A percentile compares a stretch with the other conserved stretches of the same genome.
These are phyloP conservation scores for Camelina neglecta DNA, from an alignment of 345 rosid genomes.

Conservation along the genomic window DNA sequence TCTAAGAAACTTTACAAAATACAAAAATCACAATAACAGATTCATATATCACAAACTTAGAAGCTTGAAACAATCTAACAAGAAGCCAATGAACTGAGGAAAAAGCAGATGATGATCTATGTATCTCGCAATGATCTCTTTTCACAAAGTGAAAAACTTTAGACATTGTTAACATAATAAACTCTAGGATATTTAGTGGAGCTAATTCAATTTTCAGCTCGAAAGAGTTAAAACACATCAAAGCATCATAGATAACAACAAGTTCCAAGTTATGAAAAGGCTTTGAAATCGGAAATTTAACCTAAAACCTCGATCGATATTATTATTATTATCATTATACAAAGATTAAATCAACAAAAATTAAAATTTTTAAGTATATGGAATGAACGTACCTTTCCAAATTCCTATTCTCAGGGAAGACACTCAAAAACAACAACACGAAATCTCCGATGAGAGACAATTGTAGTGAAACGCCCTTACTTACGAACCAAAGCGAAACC, in stretches of 20 bases:
- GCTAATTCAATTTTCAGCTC: neutral
- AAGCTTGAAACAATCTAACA: neutral
- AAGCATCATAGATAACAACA: neutral
- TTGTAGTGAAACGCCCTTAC: neutral
- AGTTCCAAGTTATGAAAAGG: neutral
- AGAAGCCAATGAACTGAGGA: neutral
- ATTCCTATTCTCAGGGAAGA: neutral
- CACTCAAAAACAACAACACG: neutral
- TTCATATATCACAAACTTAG: neutral
- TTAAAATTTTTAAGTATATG: neutral
- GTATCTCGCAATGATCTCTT: neutral
- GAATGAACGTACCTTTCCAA: neutral
- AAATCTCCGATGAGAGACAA: neutral
- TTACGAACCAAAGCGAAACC: conserved; percentile 9
- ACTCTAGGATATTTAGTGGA: neutral
- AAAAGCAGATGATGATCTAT: conserved; percentile 10
- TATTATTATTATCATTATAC: too few species aligned
- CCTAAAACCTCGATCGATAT: conserved; percentile 11
- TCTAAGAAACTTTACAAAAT: neutral
- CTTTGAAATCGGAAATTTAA: neutral
- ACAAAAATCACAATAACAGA: neutral
- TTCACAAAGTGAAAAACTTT: neutral
- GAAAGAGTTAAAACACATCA: neutral
- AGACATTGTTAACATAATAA: neutral
- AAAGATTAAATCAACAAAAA: too few species aligned